Percentiles rank a stretch among this genome's conserved stretches.
These are phyloP conservation scores for Chalciporus sphaerocephalus DNA, from an alignment of 768 basidiomycete species.

Conservation along the genomic window DNA sequence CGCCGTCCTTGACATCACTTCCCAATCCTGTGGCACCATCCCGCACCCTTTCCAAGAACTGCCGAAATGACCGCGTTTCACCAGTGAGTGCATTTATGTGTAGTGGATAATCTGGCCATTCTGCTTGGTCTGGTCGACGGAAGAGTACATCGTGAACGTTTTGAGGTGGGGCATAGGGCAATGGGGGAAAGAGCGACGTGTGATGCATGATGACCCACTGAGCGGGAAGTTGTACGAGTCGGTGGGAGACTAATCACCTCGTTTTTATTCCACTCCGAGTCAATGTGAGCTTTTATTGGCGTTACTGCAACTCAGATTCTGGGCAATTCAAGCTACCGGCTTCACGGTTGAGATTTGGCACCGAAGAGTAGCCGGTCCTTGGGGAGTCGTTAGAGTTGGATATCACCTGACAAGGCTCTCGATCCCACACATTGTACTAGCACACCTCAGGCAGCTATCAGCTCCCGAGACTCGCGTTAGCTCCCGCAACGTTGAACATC, in stretches of 20 bases:
- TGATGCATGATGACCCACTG: slow-evolving; percentile 42
- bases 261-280: not conserved
- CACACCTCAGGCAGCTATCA: too few relatives aligned
- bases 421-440: too few relatives aligned
- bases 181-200: slow-evolving; percentile 53
- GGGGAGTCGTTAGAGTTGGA: too few relatives aligned
- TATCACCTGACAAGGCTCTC: too few relatives aligned
- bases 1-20: slow-evolving; percentile 44
- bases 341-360: too few relatives aligned
- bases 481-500: too few relatives aligned
- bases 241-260: not conserved
- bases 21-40: slow-evolving; percentile 57
- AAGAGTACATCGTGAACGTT: slow-evolving; percentile 58
- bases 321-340: too few relatives aligned
- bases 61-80: slow-evolving; percentile 39
- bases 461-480: too few relatives aligned
- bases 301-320: too few relatives aligned
- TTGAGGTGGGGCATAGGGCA: slow-evolving; percentile 44
- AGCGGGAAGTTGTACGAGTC: not conserved
- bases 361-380: too few relatives aligned
- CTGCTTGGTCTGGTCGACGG: slow-evolving; percentile 47
- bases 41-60: slow-evolving; percentile 49
- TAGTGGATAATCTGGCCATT: slow-evolving; percentile 53
- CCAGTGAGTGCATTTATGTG: slow-evolving; percentile 56
- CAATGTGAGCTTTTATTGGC: not conserved